These are phyloP conservation scores for Botrytis aclada DNA, from an alignment of 2,329 filamentous ascomycete genomes.

Conservation along the genomic window DNA sequence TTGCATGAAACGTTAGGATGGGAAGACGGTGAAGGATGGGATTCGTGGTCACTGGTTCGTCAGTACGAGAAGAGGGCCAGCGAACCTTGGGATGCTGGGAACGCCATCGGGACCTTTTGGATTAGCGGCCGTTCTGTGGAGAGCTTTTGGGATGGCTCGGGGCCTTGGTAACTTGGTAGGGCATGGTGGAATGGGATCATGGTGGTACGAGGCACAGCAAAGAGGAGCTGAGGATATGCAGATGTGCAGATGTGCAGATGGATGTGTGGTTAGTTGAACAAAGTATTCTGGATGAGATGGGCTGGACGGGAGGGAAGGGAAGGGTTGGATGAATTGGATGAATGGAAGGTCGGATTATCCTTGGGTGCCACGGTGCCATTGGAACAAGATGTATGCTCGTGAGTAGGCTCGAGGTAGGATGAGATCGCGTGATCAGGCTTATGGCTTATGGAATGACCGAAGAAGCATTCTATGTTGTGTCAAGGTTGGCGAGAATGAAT, in stretches of 20 bases:
- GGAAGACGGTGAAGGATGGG: constrained; percentile 5
- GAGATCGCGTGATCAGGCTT: constrained; percentile 1
- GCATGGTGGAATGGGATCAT: not conserved
- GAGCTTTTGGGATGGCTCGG: not conserved
- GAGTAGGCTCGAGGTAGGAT: too few species aligned
- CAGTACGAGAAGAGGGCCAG: not conserved
- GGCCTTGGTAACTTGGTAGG: not conserved
- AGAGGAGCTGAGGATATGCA: not conserved
- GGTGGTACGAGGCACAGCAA: constrained; percentile 9
- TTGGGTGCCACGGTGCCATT: not conserved
- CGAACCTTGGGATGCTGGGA: not conserved
- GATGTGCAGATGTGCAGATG: not conserved
- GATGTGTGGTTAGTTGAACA: not conserved
- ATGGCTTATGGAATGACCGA: not conserved
- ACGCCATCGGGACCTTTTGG: not conserved
- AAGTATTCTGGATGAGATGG: not conserved
- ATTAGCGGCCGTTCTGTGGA: not conserved
- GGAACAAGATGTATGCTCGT: not conserved
- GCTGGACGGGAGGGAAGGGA: too few species aligned
- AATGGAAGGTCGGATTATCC: not conserved
- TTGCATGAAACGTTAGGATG: constrained; percentile 7
- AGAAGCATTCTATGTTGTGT: constrained; percentile 6
- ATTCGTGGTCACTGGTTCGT: not conserved
- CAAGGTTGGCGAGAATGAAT: constrained; percentile 6
- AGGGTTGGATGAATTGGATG: not conserved